A percentile compares a stretch with the other conserved stretches of the same genome.
These are phyloP conservation scores for Beauveria sp. DNA, from an alignment of 2,329 filamentous ascomycete species.

Conservation along the genomic window DNA sequence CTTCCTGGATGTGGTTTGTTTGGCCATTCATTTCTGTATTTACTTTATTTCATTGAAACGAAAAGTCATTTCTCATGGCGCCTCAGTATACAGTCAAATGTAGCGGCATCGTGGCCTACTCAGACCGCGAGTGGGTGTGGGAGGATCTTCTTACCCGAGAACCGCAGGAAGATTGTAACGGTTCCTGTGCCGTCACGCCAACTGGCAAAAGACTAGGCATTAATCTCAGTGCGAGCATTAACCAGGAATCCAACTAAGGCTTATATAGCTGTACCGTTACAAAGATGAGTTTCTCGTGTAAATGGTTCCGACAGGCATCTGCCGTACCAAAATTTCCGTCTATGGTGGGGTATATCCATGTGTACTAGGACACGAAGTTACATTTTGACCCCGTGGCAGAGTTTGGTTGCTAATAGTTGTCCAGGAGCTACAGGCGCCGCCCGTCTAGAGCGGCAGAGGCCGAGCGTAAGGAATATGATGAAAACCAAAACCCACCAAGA, in stretches of 20 bases:
- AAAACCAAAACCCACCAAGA: too few species aligned
- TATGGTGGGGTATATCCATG: constrained; percentile 1
- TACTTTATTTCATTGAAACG: not conserved
- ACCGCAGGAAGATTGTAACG: not conserved
- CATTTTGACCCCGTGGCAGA: not conserved
- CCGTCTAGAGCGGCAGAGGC: too few species aligned
- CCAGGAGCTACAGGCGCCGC: too few species aligned
- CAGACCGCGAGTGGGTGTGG: not conserved
- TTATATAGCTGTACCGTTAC: too few species aligned
- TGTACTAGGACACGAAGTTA: not conserved
- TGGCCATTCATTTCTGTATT: too few species aligned
- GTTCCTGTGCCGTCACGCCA: too few species aligned
- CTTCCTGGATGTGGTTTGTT: too few species aligned
- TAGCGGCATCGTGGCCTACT: constrained; percentile 7
- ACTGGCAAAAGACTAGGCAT: too few species aligned
- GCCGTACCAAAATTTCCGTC: not conserved
- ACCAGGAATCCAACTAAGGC: too few species aligned
- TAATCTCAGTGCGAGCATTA: too few species aligned
- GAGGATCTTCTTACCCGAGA: constrained; percentile 1
- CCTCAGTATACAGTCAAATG: not conserved
- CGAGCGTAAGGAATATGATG: too few species aligned
- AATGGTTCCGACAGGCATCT: constrained; percentile 5
- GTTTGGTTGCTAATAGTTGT: too few species aligned
- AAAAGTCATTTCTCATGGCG: not conserved
- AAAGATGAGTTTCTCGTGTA: constrained; percentile 7